phyloP scores from a whole-genome alignment of 495 filamentous ascomycete genomes.

The Annulohypoxylon bovei region DNA sequence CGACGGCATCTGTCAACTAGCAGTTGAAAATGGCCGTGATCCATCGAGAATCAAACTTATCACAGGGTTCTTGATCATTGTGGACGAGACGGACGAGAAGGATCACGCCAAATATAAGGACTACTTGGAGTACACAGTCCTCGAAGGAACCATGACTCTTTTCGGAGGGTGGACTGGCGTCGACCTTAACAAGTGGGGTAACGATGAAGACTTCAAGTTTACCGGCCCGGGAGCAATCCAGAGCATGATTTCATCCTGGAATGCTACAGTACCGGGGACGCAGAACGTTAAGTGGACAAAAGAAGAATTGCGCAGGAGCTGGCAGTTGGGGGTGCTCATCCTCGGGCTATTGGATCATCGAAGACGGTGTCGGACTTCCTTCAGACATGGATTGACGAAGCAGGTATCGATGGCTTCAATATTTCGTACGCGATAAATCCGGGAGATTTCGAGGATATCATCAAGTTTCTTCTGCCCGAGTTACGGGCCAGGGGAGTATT shows the following conservation, averaged over 20 bases:
- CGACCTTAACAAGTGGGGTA: slow-evolving; percentile 58
- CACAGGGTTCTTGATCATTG: slow-evolving; percentile 60
- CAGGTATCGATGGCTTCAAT: slow-evolving; percentile 47
- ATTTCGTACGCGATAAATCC: slow-evolving; percentile 36
- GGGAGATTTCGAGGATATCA: slow-evolving; percentile 41
- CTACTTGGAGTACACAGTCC: slow-evolving; percentile 54
- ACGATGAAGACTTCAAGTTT: slow-evolving; percentile 51
- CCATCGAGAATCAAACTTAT: slow-evolving; percentile 64
- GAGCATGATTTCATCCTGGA: slow-evolving; percentile 18
- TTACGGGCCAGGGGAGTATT: slow-evolving; percentile 33
- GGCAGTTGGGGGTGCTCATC: slow-evolving; percentile 39
- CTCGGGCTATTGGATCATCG: slow-evolving; percentile 41
- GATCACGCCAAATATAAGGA: slow-evolving; percentile 59
- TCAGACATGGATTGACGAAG: slow-evolving; percentile 41
- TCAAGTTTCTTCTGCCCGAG: slow-evolving; percentile 42
- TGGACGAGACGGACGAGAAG: slow-evolving; percentile 61
- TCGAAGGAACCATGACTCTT: slow-evolving; percentile 59
- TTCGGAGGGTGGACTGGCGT: slow-evolving; percentile 66
- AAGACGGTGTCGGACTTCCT: slow-evolving; percentile 43
- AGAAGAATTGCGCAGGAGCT: slow-evolving; percentile 32
- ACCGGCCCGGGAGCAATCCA: slow-evolving; percentile 1
- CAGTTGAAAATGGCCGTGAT: slow-evolving; percentile 58
- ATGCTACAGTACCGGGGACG: neutral
- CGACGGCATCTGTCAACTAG: slow-evolving; percentile 57
- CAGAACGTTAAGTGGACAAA: slow-evolving; percentile 23